These are phyloP conservation scores for Amanita fuliginea DNA, from an alignment of 768 basidiomycete species.

Conservation along the genomic window DNA sequence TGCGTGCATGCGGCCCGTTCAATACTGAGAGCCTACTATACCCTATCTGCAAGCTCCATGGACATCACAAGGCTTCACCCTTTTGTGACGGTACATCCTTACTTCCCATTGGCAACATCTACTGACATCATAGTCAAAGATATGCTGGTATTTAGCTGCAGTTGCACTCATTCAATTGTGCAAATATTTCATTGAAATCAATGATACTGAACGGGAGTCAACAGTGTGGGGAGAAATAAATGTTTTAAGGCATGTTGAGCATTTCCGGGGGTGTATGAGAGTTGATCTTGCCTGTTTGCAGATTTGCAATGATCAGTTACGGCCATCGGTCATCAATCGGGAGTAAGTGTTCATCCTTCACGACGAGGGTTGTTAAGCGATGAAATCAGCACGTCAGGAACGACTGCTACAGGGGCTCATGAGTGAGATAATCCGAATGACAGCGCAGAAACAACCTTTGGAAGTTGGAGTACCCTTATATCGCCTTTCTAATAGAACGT, in stretches of 20 bases:
- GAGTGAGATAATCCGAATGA: slow-evolving; percentile 77
- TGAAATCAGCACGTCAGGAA: slow-evolving; percentile 63
- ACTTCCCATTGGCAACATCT: slow-evolving; percentile 1
- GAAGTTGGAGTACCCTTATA: slow-evolving; percentile 74
- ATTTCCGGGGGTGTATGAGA: slow-evolving; percentile 1
- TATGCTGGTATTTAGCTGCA: slow-evolving; percentile 87
- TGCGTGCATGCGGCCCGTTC: slow-evolving; percentile 67
- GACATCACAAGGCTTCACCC: slow-evolving; percentile 75
- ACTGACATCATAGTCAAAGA: slow-evolving; percentile 28
- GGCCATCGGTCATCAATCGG: slow-evolving; percentile 75
- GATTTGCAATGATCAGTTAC: slow-evolving; percentile 78
- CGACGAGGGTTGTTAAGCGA: slow-evolving; percentile 5
- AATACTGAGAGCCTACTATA: slow-evolving; percentile 68
- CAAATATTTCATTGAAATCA: slow-evolving; percentile 75
- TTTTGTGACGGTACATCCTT: slow-evolving; percentile 56
- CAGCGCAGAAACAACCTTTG: slow-evolving; percentile 68
- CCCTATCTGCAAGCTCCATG: slow-evolving; percentile 70
- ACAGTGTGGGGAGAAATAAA: slow-evolving; percentile 87
- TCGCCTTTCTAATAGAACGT: slow-evolving; percentile 67
- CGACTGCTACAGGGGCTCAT: slow-evolving; percentile 72
- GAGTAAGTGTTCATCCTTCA: slow-evolving; percentile 34
- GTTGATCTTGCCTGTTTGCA: slow-evolving; percentile 15
- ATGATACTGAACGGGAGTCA: slow-evolving; percentile 64
- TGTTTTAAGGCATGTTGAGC: slow-evolving; percentile 46
- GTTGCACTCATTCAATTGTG: slow-evolving; percentile 80